phyloP scores from a whole-genome alignment of 2,329 filamentous ascomycete genomes.

The Hypoxylon sp. region DNA sequence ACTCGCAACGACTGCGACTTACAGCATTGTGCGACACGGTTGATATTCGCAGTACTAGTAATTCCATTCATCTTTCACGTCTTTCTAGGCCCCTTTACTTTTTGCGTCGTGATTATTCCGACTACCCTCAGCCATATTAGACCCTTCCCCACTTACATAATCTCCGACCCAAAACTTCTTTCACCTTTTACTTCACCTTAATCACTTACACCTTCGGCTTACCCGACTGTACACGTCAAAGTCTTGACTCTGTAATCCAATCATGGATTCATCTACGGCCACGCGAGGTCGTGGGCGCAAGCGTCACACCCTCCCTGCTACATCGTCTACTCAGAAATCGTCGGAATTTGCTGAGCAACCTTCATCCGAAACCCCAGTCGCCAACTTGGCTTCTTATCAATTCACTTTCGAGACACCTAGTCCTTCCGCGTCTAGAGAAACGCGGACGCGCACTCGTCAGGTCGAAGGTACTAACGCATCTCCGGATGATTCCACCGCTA shows the following conservation, averaged over 20 bases:
- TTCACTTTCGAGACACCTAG: conserved; percentile 51
- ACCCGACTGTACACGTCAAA: conserved; percentile 26
- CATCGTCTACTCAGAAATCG: conserved; percentile 35
- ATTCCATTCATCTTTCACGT: conserved; percentile 5
- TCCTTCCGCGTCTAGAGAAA: conserved; percentile 54
- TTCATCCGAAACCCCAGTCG: conserved; percentile 43
- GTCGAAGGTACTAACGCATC: conserved; percentile 50
- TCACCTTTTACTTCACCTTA: conserved; percentile 34
- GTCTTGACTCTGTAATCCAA: conserved; percentile 6
- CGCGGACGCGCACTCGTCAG: conserved; percentile 61
- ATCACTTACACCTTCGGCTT: conserved; percentile 6
- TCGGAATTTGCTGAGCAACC: conserved; percentile 40
- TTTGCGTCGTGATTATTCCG: conserved; percentile 14
- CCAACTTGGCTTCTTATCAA: conserved; percentile 44
- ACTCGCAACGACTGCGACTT: neutral
- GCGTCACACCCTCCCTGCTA: conserved; percentile 46
- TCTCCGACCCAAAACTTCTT: conserved; percentile 50
- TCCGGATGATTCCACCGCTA: conserved; percentile 64
- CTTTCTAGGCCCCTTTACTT: neutral
- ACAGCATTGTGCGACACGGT: neutral
- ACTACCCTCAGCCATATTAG: conserved; percentile 15
- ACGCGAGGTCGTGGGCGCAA: conserved; percentile 50
- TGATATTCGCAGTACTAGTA: neutral
- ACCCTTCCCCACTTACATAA: conserved; percentile 54
- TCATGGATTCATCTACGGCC: conserved; percentile 51